These are phyloP conservation scores for Candida broadrunensis DNA, from an alignment of 805 yeast genomes.

Conservation along the genomic window DNA sequence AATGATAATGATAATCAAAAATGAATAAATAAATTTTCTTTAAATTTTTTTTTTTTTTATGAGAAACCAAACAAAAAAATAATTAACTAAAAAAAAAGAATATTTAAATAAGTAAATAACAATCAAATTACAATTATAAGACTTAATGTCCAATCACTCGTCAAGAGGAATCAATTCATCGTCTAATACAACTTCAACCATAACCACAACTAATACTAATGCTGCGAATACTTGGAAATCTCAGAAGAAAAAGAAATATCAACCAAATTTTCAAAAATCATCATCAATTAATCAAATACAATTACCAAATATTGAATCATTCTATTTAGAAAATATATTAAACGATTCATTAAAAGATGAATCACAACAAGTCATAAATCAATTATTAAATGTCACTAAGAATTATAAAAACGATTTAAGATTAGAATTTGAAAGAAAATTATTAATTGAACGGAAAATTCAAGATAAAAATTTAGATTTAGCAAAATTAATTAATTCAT, in stretches of 20 bases:
- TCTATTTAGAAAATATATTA: slow-evolving; percentile 29
- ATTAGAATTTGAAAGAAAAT: slow-evolving; percentile 27
- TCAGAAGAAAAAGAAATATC: background rate
- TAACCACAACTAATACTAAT: background rate
- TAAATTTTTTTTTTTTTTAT: too few relatives aligned
- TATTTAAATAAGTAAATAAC: too few relatives aligned
- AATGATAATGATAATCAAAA: too few relatives aligned
- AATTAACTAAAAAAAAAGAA: too few relatives aligned
- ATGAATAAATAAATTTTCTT: too few relatives aligned
- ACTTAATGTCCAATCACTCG: too few relatives aligned
- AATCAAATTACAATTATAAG: too few relatives aligned
- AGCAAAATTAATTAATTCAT: slow-evolving; percentile 23
- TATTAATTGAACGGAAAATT: slow-evolving; percentile 37
- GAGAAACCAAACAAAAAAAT: too few relatives aligned
- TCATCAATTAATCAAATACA: background rate
- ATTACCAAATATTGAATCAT: slow-evolving; percentile 28
- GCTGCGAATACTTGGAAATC: background rate
- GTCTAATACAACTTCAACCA: too few relatives aligned
- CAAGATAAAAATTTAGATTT: slow-evolving; percentile 38
- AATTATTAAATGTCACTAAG: slow-evolving; percentile 22
- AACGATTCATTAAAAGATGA: slow-evolving; percentile 21
- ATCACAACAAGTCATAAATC: slow-evolving; percentile 24
- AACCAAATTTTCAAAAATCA: background rate
- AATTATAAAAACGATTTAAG: slow-evolving; percentile 37
- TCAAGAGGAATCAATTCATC: too few relatives aligned